Conservation (phyloP, 257 asterid species). For the Scutellaria barbata region DNA sequence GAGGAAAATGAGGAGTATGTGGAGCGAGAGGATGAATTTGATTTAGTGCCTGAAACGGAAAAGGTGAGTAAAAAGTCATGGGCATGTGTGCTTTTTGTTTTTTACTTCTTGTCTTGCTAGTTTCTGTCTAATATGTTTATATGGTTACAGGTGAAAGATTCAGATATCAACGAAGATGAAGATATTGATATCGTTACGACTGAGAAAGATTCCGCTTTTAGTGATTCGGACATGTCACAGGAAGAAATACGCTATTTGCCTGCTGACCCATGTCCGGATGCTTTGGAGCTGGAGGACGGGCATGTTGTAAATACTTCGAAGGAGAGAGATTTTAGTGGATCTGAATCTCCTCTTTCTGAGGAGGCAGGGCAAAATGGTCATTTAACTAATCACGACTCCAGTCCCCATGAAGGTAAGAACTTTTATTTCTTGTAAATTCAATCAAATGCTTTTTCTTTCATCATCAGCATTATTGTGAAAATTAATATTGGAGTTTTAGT, state of each 20-base stretch:
- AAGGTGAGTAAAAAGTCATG: conserved; percentile 47
- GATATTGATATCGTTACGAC: conserved; percentile 66
- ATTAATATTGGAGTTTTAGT: background rate
- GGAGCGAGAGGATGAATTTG: conserved; percentile 92
- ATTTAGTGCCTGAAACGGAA: conserved; percentile 72
- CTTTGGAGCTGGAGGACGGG: conserved; percentile 70
- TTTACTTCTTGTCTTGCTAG: conserved; percentile 4
- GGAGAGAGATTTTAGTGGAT: conserved; percentile 68
- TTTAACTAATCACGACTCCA: conserved; percentile 59
- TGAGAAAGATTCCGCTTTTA: conserved; percentile 80
- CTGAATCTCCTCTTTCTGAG: conserved; percentile 79
- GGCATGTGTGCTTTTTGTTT: background rate
- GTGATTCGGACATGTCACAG: conserved; percentile 89
- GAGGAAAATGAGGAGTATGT: conserved; percentile 97
- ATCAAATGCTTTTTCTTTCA: conserved; percentile 22
- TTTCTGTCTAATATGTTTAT: conserved; percentile 32
- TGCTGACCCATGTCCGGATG: conserved; percentile 75
- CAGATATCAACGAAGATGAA: conserved; percentile 73
- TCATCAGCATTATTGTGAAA: conserved; percentile 22
- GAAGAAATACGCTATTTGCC: conserved; percentile 82
- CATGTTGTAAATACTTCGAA: conserved; percentile 58
- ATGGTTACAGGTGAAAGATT: conserved; percentile 67
- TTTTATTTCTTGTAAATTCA: conserved; percentile 26
- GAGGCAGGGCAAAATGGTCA: conserved; percentile 78
- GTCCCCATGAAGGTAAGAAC: conserved; percentile 76